These are phyloP conservation scores for Verticillium isaacii DNA, from an alignment of 2,329 filamentous ascomycete genomes.

Conservation along the genomic window DNA sequence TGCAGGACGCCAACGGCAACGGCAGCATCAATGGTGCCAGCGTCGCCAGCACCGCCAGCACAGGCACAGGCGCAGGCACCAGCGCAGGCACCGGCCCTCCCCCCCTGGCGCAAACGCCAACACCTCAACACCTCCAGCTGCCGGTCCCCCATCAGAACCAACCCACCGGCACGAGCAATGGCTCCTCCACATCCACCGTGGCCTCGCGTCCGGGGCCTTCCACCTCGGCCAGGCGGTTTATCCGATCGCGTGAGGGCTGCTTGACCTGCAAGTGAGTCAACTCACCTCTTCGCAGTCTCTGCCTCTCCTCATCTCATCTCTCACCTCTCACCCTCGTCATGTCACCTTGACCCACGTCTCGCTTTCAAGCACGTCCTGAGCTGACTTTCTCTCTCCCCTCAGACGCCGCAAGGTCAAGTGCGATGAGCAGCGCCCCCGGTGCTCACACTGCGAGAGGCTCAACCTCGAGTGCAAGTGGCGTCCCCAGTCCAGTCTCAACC, in stretches of 20 bases:
- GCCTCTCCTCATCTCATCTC: not conserved
- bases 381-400: slow-evolving; percentile 4
- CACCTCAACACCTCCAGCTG: not conserved
- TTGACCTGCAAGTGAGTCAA: slow-evolving; percentile 39
- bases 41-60: not conserved
- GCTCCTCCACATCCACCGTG: not conserved
- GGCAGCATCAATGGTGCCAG: not conserved
- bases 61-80: not conserved
- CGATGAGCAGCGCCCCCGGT: slow-evolving; percentile 47
- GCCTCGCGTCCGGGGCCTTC: not conserved
- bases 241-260: slow-evolving; percentile 34
- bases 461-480: slow-evolving; percentile 49
- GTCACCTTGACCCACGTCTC: not conserved
- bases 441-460: slow-evolving; percentile 47
- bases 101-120: not conserved
- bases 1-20: not conserved
- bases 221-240: slow-evolving; percentile 5
- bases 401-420: slow-evolving; percentile 51
- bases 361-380: not conserved
- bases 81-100: not conserved
- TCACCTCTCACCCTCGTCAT: not conserved
- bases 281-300: not conserved
- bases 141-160: not conserved
- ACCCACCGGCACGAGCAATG: not conserved
- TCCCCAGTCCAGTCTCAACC: slow-evolving; percentile 15